Evolutionary conservation across 257 asterid genomes (phyloP), one percentile per base, ranked within the genome.

Genomic region (Plantago major): DNA sequence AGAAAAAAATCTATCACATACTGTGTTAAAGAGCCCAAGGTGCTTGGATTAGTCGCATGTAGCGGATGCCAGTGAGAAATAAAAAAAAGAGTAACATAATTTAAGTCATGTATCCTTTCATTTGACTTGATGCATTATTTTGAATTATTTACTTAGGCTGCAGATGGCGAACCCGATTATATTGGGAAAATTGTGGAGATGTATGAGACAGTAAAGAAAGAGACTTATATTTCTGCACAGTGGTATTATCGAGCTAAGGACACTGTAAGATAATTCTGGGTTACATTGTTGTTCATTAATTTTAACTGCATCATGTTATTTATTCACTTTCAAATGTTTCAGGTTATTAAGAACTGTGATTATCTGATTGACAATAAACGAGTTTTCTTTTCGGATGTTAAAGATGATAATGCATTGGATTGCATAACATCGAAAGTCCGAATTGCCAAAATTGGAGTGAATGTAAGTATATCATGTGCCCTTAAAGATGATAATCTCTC

Each of bases 171-270:
- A 28, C 69, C 46, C 0, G 71, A 79, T 60, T 72, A 17, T 42
- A 60, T 79, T 11, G 75, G 70, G 3, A 79, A 64, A 46, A 70
- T 79, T 40, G 63, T 67, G 0, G 81, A 79, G 59, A 69, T 79
- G 71, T 79, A 75, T 58, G 79, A 76, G 58, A 71, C 79, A 9
- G 48, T 45, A 11, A 65, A 22, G 3, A 51, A 58, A 0, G 58
- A 58, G 33, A n/a, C 40, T 15, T 79, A 73, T 18, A 62, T 79
- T 15, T 63, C 71, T 19, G 61, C 75, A 10, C 81, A 65, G 7
- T 79, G 84, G 84, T 79, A 56, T 53, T 79, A 79, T 46, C 66
- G 81, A 54, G 75, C 81, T 5, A 67, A 58, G 45, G 81, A 79
- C 47, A 79, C 84, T 38, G 84, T 79, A 37, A 75, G 76, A 18